Conservation (phyloP, 805 yeast genomes). For the Candida orba region DNA sequence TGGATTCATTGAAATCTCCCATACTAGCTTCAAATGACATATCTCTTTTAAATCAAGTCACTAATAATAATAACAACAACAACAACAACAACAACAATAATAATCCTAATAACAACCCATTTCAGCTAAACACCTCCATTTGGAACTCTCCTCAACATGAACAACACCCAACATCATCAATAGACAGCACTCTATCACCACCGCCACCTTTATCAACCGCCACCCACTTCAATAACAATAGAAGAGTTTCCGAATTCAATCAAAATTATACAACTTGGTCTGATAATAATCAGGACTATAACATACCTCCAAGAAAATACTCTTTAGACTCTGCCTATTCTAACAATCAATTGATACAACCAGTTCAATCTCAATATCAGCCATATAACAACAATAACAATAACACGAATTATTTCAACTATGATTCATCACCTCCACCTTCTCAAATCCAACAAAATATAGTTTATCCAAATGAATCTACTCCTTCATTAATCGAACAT, state of each 20-base stretch:
- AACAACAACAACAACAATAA: background rate
- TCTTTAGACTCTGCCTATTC: constrained; percentile 9
- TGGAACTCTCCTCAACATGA: constrained; percentile 3
- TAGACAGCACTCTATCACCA: too few species aligned
- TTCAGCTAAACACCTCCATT: constrained; percentile 12
- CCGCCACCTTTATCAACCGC: background rate
- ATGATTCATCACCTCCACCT: background rate
- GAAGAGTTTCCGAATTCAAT: constrained; percentile 6
- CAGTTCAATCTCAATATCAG: constrained; percentile 1
- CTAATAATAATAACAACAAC: background rate
- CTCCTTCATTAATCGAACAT: constrained; percentile 10
- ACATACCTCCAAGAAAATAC: constrained; percentile 13
- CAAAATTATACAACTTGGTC: constrained; percentile 7
- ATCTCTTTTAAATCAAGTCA: background rate
- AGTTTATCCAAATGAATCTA: constrained; percentile 12
- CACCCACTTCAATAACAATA: background rate
- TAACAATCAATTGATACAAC: background rate
- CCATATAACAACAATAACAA: constrained; percentile 3
- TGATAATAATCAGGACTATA: constrained; percentile 2
- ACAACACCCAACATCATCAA: too few species aligned
- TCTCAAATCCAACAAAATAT: background rate
- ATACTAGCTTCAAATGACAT: constrained; percentile 4
- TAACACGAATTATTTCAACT: background rate
- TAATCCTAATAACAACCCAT: constrained; percentile 7
- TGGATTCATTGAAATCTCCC: constrained; percentile 11